Evolutionary conservation across 177 flowering plant genomes (phyloP), one percentile per base, ranked within the genome.

Genomic region (Vitis hybrid): DNA sequence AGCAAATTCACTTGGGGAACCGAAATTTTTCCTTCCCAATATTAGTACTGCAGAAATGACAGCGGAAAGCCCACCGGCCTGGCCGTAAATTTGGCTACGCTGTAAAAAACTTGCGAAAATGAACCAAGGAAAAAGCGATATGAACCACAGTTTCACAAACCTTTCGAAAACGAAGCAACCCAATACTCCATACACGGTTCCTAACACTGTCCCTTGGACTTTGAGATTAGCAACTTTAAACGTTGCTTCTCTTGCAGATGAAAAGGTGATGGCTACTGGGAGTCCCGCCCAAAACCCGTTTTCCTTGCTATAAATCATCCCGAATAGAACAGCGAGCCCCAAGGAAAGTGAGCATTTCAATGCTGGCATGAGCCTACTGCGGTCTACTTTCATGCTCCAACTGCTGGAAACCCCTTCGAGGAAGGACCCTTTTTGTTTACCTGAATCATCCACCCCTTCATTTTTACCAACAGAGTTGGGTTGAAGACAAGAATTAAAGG

Each of bases 141-240:
- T 3, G 73, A 92, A 80, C 74, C 96, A 83, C 6, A 88, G 21
- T 20, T 77, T 71, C 62, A 77, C 66, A 46, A 76, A 78, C 56
- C 69, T 86, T 53, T 81, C 76, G 41, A 92, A 84, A 3, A 90
- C 13, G 68, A 85, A 90, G 77, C 97, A 90, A 11, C 90, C 86
- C 41, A 95, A 1, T 3, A 91, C 88, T 67, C 96, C 99, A 75
- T 91, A 95, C 0, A 90, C 84, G 1, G 91, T 73, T 9, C 99
- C 99, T 20, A 93, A 61, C 4, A 84, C 97, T 7, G 98, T 91
- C 66, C 99, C 99, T 58, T 95, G 99, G 49, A 85, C 88, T 68
- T 84, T 87, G 8, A 83, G 62, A 59, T 93, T 95, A 4, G 98
- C 86, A 20, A 83, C 80, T 66, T 73, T 86, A 52, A 88, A 93